Conservation (phyloP, 2,329 filamentous ascomycete genomes). For the Colletotrichum falcatum region DNA sequence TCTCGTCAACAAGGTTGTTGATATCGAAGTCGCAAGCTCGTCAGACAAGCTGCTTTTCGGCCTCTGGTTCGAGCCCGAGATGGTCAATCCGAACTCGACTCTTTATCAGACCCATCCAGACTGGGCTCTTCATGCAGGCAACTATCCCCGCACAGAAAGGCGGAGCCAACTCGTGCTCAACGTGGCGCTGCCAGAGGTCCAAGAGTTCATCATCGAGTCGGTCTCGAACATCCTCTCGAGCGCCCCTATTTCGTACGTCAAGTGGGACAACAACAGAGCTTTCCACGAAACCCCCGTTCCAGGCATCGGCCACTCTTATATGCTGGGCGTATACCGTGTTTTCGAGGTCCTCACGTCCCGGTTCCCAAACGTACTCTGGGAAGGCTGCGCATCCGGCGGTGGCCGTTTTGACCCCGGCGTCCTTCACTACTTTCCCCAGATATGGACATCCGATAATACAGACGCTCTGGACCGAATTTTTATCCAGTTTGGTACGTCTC, state of each 20-base stretch:
- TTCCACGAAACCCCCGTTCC: constrained; percentile 71
- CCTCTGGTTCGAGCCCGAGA: constrained; percentile 76
- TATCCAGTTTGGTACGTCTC: constrained; percentile 73
- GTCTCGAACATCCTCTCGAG: constrained; percentile 66
- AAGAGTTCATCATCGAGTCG: constrained; percentile 69
- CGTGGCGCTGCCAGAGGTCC: constrained; percentile 69
- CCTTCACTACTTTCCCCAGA: constrained; percentile 73
- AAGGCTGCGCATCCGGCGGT: constrained; percentile 74
- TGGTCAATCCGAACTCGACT: constrained; percentile 73
- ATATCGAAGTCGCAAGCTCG: constrained; percentile 60
- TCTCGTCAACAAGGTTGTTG: constrained; percentile 63
- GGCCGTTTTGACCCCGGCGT: constrained; percentile 74
- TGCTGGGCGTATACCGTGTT: constrained; percentile 72
- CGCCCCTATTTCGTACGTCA: constrained; percentile 69
- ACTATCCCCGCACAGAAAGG: constrained; percentile 66
- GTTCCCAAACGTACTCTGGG: constrained; percentile 73
- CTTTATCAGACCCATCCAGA: constrained; percentile 73
- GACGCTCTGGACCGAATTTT: constrained; percentile 70
- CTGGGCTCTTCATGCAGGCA: constrained; percentile 70
- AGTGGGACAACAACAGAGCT: constrained; percentile 76
- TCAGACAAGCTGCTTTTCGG: constrained; percentile 68
- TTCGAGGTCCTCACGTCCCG: constrained; percentile 69
- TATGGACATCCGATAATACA: constrained; percentile 75
- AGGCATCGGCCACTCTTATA: constrained; percentile 67
- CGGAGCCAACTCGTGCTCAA: constrained; percentile 73